These are phyloP conservation scores for Penicillium sp. DNA, from an alignment of 2,329 filamentous ascomycete species.

Conservation along the genomic window DNA sequence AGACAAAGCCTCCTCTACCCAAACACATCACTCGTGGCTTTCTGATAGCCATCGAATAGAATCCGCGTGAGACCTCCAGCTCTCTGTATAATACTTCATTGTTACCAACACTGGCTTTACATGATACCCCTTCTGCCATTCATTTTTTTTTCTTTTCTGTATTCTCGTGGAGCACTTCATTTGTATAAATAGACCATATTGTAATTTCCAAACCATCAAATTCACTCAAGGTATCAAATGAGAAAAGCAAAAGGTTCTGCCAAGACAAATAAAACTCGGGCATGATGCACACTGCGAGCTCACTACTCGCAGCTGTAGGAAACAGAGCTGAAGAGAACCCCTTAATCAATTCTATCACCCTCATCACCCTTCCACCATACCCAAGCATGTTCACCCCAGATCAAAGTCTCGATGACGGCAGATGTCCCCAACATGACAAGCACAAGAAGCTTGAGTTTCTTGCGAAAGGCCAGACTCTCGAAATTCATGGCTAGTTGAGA, in stretches of 20 bases:
- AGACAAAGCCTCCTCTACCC: not conserved
- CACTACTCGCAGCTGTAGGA: not conserved
- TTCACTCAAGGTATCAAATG: not conserved
- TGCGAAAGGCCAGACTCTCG: slow-evolving; percentile 4
- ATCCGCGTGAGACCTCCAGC: not conserved
- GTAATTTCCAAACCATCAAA: not conserved
- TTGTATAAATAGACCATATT: not conserved
- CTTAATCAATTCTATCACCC: slow-evolving; percentile 1
- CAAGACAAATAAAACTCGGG: not conserved
- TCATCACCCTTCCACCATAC: slow-evolving; percentile 9
- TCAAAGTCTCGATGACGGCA: slow-evolving; percentile 4
- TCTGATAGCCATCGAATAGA: not conserved
- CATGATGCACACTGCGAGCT: not conserved
- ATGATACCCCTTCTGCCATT: not conserved
- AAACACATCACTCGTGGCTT: not conserved
- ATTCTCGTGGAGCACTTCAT: not conserved
- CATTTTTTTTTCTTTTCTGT: not conserved
- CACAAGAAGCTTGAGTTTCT: slow-evolving; percentile 4
- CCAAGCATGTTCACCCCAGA: slow-evolving; percentile 10
- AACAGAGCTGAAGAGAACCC: not conserved
- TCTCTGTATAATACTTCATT: too few relatives aligned
- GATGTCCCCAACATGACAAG: slow-evolving; percentile 1
- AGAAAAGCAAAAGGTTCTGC: not conserved
- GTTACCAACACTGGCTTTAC: too few relatives aligned
- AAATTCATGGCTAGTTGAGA: slow-evolving; percentile 9